These are phyloP conservation scores for Tylopilus plumbeoviolaceoides DNA, from an alignment of 768 basidiomycete species.

Conservation along the genomic window DNA sequence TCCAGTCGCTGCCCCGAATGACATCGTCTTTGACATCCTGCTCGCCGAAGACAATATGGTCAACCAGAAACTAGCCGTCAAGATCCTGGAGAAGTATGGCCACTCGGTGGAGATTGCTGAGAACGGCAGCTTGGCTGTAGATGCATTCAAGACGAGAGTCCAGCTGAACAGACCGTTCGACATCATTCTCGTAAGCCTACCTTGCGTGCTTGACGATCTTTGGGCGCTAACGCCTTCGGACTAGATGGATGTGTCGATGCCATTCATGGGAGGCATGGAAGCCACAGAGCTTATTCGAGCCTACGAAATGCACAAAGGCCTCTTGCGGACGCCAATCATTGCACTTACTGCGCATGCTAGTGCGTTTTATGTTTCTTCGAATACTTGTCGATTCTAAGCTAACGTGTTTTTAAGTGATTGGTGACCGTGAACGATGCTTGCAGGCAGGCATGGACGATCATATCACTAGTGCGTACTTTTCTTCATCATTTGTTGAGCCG, in stretches of 20 bases:
- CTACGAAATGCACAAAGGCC: conserved; percentile 69
- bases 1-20: conserved; percentile 80
- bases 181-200: conserved; percentile 74
- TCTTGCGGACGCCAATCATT: conserved; percentile 84
- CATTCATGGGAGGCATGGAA: conserved; percentile 98
- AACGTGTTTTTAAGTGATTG: conserved; percentile 68
- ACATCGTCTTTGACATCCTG: conserved; percentile 86
- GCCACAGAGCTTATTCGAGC: conserved; percentile 89
- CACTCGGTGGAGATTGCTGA: conserved; percentile 96
- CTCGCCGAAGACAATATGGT: conserved; percentile 97
- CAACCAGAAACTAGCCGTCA: conserved; percentile 93
- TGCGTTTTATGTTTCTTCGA: conserved; percentile 37
- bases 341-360: conserved; percentile 97
- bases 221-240: conserved; percentile 1
- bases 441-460: conserved; percentile 83
- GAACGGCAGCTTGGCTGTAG: conserved; percentile 91
- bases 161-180: conserved; percentile 75
- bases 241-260: conserved; percentile 98
- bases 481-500: not conserved
- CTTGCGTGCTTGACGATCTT: not conserved
- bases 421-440: conserved; percentile 72
- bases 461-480: conserved; percentile 61
- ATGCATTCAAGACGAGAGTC: conserved; percentile 81
- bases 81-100: conserved; percentile 94
- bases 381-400: conserved; percentile 2